phyloP scores from a whole-genome alignment of 805 yeast species.

The Blastobotrys mokoenaii region DNA sequence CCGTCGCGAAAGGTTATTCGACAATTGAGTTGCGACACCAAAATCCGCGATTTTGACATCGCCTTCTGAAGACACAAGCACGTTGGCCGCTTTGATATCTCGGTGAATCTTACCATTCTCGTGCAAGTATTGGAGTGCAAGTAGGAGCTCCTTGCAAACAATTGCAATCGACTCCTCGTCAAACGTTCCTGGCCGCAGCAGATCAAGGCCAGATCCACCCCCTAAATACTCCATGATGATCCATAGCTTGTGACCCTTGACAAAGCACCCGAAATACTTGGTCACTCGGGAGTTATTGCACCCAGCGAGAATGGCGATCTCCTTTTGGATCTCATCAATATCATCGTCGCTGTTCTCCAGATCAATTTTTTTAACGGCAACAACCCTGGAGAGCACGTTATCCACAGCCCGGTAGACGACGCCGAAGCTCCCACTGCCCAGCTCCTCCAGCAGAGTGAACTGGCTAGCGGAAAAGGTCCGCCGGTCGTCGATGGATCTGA shows the following conservation, averaged over 20 bases:
- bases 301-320: conserved; percentile 58
- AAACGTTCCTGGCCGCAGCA: conserved; percentile 51
- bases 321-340: conserved; percentile 63
- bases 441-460: conserved; percentile 42
- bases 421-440: conserved; percentile 76
- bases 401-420: conserved; percentile 61
- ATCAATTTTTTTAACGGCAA: conserved; percentile 61
- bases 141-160: conserved; percentile 46
- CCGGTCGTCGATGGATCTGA: neutral
- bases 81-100: conserved; percentile 91
- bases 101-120: conserved; percentile 71
- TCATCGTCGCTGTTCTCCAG: conserved; percentile 60
- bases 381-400: conserved; percentile 30
- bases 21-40: conserved; percentile 83
- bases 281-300: conserved; percentile 60
- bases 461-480: conserved; percentile 32
- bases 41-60: conserved; percentile 88
- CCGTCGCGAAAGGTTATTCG: conserved; percentile 45
- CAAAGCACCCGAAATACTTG: conserved; percentile 61
- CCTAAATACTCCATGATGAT: conserved; percentile 75
- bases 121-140: conserved; percentile 61
- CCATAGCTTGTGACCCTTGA: conserved; percentile 63
- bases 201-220: conserved; percentile 67
- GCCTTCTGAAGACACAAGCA: conserved; percentile 59
- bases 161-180: conserved; percentile 46